Conservation (phyloP, 169 alveolate genomes). For the Ichthyophthirius multifiliis region DNA sequence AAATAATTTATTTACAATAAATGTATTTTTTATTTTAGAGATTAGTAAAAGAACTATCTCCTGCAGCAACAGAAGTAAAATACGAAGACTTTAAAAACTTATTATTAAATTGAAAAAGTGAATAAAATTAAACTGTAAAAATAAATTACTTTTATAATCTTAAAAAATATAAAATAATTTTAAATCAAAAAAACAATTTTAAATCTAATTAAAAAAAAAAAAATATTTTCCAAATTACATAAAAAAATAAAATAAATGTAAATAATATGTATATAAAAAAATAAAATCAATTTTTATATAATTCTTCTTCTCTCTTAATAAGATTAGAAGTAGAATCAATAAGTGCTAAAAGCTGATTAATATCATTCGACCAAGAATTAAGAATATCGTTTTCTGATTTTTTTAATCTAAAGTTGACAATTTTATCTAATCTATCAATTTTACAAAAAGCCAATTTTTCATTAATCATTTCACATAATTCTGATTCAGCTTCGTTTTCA, state of each 20-base stretch:
- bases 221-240: no score
- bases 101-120: conserved; percentile 12
- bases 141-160: no score
- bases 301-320: conserved; percentile 64
- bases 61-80: conserved; percentile 2
- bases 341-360: conserved; percentile 40
- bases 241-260: no score
- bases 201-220: no score
- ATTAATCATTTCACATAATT: conserved; percentile 71
- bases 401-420: conserved; percentile 49
- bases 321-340: conserved; percentile 69
- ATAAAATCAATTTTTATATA: no score
- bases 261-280: no score
- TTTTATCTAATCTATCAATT: conserved; percentile 64
- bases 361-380: conserved; percentile 54
- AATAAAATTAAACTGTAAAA: background rate
- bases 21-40: background rate
- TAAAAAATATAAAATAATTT: no score
- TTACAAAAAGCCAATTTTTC: conserved; percentile 52
- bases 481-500: conserved; percentile 63
- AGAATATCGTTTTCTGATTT: conserved; percentile 62
- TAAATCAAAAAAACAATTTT: no score
- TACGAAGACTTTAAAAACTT: conserved; percentile 37
- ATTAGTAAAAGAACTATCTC: conserved; percentile 20
- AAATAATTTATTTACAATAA: background rate